Conservation (phyloP, 768 basidiomycete species). For the Termitomyces sp. region DNA sequence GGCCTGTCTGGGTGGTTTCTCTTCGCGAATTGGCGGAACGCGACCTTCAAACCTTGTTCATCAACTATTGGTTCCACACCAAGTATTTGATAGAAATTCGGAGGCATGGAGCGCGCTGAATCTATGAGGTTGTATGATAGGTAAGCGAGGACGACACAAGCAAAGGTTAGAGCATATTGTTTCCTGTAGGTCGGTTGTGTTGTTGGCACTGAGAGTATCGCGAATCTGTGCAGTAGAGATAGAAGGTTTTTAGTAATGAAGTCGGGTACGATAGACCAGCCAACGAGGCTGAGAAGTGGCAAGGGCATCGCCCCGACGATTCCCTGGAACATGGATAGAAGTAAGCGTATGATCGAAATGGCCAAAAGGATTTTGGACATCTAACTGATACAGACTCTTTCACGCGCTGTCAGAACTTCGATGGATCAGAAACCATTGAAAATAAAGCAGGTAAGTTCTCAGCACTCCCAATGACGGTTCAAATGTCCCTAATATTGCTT, state of each 20-base stretch:
- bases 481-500: background rate
- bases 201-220: slow-evolving; percentile 18
- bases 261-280: slow-evolving; percentile 68
- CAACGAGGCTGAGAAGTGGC: slow-evolving; percentile 38
- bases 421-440: too few relatives aligned
- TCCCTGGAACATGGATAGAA: slow-evolving; percentile 3
- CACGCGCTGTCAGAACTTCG: too few relatives aligned
- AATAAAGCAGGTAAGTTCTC: background rate
- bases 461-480: background rate
- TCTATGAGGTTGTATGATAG: slow-evolving; percentile 60
- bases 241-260: slow-evolving; percentile 50
- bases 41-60: slow-evolving; percentile 59
- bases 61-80: slow-evolving; percentile 58
- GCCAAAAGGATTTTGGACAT: too few relatives aligned
- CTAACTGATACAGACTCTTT: too few relatives aligned
- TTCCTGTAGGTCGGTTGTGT: slow-evolving; percentile 37
- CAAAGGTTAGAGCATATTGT: slow-evolving; percentile 62
- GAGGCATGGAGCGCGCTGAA: slow-evolving; percentile 47
- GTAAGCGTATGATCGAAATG: too few relatives aligned
- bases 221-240: slow-evolving; percentile 33
- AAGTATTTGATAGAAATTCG: slow-evolving; percentile 79
- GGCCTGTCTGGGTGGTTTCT: slow-evolving; percentile 74
- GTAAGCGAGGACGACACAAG: slow-evolving; percentile 59
- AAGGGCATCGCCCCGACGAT: slow-evolving; percentile 14
- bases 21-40: slow-evolving; percentile 72